Conservation (phyloP, 1,284 basidiomycete species). For the Malassezia dermatis region DNA sequence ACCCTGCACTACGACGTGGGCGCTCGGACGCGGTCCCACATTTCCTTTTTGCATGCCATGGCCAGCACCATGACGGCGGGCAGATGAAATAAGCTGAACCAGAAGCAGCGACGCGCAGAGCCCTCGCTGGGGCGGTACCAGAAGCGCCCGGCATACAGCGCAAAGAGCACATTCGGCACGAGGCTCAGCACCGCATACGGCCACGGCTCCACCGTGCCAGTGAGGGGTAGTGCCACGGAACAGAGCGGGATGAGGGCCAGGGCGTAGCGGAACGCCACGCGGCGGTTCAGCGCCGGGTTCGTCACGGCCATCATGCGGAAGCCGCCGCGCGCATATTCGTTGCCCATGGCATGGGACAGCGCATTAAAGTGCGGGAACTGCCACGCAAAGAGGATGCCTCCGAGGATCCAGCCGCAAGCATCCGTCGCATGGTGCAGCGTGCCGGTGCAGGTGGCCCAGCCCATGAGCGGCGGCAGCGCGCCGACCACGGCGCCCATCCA, state of each 20-base stretch:
- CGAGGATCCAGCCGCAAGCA: conserved; percentile 36
- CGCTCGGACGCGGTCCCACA: conserved; percentile 21
- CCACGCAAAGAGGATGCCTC: conserved; percentile 69
- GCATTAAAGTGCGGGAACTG: conserved; percentile 98
- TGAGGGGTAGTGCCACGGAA: conserved; percentile 54
- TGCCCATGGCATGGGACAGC: conserved; percentile 74
- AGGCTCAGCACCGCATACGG: conserved; percentile 67
- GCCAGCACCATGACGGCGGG: conserved; percentile 81
- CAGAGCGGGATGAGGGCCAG: conserved; percentile 71
- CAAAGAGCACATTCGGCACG: conserved; percentile 65
- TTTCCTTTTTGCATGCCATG: conserved; percentile 57
- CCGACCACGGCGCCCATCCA: conserved; percentile 93
- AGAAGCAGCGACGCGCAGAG: conserved; percentile 58
- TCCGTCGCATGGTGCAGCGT: conserved; percentile 57
- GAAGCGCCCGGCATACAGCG: conserved; percentile 64
- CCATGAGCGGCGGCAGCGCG: conserved; percentile 87
- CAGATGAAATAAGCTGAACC: conserved; percentile 79
- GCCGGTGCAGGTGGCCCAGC: conserved; percentile 89
- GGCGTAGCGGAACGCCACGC: conserved; percentile 76
- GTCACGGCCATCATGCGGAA: conserved; percentile 86
- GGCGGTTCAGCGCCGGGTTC: conserved; percentile 67
- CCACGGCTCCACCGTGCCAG: conserved; percentile 49
- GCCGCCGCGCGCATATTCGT: conserved; percentile 82
- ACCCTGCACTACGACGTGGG: background rate
- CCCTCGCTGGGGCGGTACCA: conserved; percentile 55